Percentiles rank a stretch among this genome's conserved stretches.
These are phyloP conservation scores for Murraya koenigii DNA, from an alignment of 345 rosid species.

Conservation along the genomic window DNA sequence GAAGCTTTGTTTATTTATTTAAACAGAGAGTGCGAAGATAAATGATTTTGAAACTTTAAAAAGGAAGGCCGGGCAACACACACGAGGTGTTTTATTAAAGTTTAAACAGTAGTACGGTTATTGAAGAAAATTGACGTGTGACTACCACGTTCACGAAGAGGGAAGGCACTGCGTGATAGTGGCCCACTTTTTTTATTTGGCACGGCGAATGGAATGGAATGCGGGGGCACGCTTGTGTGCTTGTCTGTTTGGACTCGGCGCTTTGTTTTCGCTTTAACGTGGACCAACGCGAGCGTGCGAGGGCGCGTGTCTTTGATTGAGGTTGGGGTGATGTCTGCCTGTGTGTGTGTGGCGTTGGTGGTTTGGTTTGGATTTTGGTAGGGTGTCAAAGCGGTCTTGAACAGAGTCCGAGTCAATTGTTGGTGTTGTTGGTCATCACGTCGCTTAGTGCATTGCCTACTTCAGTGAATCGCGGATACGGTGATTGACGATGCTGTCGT, in stretches of 20 bases:
- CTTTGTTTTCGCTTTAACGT: no score
- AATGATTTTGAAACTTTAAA: conserved; percentile 15
- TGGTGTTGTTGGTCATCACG: conserved; percentile 1
- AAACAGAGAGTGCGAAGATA: neutral
- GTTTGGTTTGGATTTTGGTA: neutral
- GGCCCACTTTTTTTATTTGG: neutral
- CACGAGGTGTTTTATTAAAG: neutral
- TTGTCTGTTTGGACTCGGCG: no score
- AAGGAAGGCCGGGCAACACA: neutral
- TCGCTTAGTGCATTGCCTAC: neutral
- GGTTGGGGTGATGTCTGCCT: no score
- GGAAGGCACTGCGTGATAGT: neutral
- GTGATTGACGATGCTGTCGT: neutral
- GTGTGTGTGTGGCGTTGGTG: rapidly evolving
- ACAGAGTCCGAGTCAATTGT: neutral
- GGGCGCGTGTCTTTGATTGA: neutral
- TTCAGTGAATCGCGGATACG: neutral
- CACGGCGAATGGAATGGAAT: neutral
- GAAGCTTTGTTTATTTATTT: neutral
- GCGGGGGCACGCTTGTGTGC: no score
- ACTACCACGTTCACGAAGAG: neutral
- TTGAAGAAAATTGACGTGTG: neutral
- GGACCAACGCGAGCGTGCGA: neutral
- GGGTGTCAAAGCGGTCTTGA: neutral
- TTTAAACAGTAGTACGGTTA: neutral